Conservation (phyloP, 768 basidiomycete species). For the Amanita rimosa region DNA sequence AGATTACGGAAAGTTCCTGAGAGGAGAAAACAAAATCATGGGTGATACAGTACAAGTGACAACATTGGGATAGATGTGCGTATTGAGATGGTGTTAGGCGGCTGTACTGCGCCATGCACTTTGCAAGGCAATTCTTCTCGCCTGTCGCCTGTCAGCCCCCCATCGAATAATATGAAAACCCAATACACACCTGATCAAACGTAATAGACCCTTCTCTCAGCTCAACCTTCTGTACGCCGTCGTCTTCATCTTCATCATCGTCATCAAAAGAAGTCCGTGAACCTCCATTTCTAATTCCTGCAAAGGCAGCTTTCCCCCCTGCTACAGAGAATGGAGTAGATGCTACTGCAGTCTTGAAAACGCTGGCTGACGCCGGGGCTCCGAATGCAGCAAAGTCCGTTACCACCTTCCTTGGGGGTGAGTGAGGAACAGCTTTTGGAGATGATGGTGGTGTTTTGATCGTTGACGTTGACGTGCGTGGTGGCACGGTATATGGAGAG, state of each 20-base stretch:
- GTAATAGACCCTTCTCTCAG: conserved; percentile 79
- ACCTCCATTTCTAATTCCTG: conserved; percentile 47
- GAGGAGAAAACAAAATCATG: neutral
- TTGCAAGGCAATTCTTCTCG: conserved; percentile 78
- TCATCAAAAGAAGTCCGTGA: conserved; percentile 28
- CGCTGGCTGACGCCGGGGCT: conserved; percentile 60
- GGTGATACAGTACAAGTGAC: conserved; percentile 10
- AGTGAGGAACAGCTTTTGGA: conserved; percentile 25
- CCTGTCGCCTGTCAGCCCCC: conserved; percentile 27
- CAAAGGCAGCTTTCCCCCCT: conserved; percentile 77
- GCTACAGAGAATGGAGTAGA: conserved; percentile 73
- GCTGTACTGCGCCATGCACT: conserved; percentile 72
- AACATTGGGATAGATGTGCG: neutral
- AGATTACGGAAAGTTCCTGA: neutral
- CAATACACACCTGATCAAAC: conserved; percentile 66
- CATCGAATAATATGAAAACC: neutral
- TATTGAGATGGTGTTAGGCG: conserved; percentile 28
- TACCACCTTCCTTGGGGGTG: conserved; percentile 81
- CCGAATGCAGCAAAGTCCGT: conserved; percentile 84
- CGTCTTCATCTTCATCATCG: conserved; percentile 69
- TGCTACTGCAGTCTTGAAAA: conserved; percentile 77
- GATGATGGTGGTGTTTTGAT: conserved; percentile 30
- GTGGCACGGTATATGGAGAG: conserved; percentile 29
- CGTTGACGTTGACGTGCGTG: conserved; percentile 26
- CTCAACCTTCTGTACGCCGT: conserved; percentile 62